phyloP scores from a whole-genome alignment of 225 moss, liverwort and hornwort genomes.

The Asterella californica region DNA sequence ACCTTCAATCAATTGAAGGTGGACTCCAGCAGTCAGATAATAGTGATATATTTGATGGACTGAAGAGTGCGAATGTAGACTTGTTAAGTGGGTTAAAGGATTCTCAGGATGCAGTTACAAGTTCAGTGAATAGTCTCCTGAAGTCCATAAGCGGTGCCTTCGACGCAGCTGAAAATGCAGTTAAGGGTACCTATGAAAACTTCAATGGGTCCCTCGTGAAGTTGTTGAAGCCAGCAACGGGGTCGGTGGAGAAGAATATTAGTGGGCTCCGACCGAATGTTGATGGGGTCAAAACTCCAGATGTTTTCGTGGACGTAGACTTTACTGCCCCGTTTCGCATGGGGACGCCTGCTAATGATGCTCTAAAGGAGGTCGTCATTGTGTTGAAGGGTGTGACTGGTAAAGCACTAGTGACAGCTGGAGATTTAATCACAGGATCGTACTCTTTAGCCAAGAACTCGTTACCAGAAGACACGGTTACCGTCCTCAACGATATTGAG shows the following conservation, averaged over 20 bases:
- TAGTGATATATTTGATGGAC: slow-evolving; percentile 12
- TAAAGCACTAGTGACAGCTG: slow-evolving; percentile 50
- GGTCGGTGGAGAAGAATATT: slow-evolving; percentile 46
- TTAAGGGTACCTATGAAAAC: slow-evolving; percentile 48
- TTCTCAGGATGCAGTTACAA: slow-evolving; percentile 56
- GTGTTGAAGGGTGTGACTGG: slow-evolving; percentile 58
- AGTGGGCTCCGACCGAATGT: slow-evolving; percentile 49
- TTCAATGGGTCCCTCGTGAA: slow-evolving; percentile 53
- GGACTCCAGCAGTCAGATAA: slow-evolving; percentile 16
- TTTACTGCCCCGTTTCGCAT: slow-evolving; percentile 55
- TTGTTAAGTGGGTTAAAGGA: slow-evolving; percentile 19
- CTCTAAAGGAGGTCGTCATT: slow-evolving; percentile 64
- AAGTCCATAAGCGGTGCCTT: slow-evolving; percentile 42
- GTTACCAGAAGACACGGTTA: slow-evolving; percentile 56
- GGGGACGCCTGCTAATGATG: slow-evolving; percentile 76
- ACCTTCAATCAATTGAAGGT: slow-evolving; percentile 21
- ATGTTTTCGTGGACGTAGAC: slow-evolving; percentile 44
- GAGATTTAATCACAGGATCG: slow-evolving; percentile 40
- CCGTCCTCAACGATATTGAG: slow-evolving; percentile 56
- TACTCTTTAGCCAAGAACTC: slow-evolving; percentile 53
- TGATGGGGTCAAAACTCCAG: slow-evolving; percentile 41
- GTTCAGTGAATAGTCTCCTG: slow-evolving; percentile 47
- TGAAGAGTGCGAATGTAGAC: slow-evolving; percentile 22
- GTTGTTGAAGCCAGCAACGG: slow-evolving; percentile 53
- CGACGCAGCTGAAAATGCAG: slow-evolving; percentile 42